phyloP scores from a whole-genome alignment of 2,329 filamentous ascomycete species.

The Colletotrichum limetticola region DNA sequence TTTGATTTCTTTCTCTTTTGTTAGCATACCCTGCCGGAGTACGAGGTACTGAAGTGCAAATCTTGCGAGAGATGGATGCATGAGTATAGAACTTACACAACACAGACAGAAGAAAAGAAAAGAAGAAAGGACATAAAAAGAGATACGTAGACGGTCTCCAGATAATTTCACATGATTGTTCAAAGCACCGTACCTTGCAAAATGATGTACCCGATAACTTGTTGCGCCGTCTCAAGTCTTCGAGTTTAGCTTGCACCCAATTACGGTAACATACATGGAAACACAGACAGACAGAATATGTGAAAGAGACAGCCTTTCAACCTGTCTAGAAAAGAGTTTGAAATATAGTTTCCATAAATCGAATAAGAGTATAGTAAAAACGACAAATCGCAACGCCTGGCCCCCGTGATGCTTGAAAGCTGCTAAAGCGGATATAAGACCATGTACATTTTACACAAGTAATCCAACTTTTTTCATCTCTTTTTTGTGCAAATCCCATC shows the following conservation, averaged over 20 bases:
- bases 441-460: background rate
- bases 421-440: constrained; percentile 5
- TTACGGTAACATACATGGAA: too few species aligned
- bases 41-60: constrained; percentile 10
- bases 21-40: constrained; percentile 24
- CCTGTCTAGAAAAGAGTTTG: background rate
- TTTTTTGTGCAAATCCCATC: background rate
- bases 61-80: background rate
- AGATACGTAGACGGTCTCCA: background rate
- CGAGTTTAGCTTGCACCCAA: too few species aligned
- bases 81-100: background rate
- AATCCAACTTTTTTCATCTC: background rate
- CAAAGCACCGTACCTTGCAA: background rate
- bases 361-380: background rate
- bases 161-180: constrained; percentile 4
- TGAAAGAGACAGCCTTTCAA: too few species aligned
- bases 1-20: constrained; percentile 4
- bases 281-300: too few species aligned
- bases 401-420: constrained; percentile 2
- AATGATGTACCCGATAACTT: too few species aligned
- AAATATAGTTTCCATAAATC: background rate
- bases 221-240: too few species aligned
- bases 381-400: background rate
- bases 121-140: background rate
- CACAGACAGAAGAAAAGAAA: background rate